Base-by-base conservation (phyloP, 176 grass and related monocot genomes). In the Ananas comosus region DNA sequence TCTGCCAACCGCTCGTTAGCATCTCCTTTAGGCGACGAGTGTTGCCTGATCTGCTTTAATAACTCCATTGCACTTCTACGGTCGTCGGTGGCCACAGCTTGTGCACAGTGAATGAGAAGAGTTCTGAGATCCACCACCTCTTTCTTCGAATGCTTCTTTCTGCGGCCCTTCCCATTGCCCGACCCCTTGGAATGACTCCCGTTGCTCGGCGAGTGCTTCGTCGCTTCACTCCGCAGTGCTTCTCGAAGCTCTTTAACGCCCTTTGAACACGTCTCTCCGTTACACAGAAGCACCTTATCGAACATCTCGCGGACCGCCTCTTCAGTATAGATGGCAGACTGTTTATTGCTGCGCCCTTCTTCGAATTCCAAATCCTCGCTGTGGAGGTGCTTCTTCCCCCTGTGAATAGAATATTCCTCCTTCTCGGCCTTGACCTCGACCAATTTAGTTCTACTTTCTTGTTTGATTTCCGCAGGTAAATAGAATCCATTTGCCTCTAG, bases 21-120 rank as follows among this genome's bases (percentile, higher is more conserved):
- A 74, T 99, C 89, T 47, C 94, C 94, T 0, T 63, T 66, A 12
- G 49, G 48, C 3, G 72, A 80, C 1, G 94, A 83, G 66, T 99
- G 89, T 42, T 88, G 89, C 19, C 94, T 99, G 77, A 99, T 87
- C 75, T 99, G 94, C 79, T 80, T 99, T 64, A 99, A 79, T 10
- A 99, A 66, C 13, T 93, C 89, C 1, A 68, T 79, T 12, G 94
- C 89, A 72, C 76, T 81, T 19, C 80, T 78, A 16, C 77, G 74
- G 33, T 99, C 89, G 69, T 86, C 89, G 13, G 80, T 83, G 29
- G 89, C 77, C 19, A 99, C 94, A 42, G 89, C 76, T 77, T 99
- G 94, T 24, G 94, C 89, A 16, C 94, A 99, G 72, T 92, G 90
- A 9, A 85, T 79, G 11, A 99, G 86, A 27, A 99, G 84, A n/a